phyloP scores from a whole-genome alignment of 805 yeast genomes.

The Zygosaccharomyces bisporus region DNA sequence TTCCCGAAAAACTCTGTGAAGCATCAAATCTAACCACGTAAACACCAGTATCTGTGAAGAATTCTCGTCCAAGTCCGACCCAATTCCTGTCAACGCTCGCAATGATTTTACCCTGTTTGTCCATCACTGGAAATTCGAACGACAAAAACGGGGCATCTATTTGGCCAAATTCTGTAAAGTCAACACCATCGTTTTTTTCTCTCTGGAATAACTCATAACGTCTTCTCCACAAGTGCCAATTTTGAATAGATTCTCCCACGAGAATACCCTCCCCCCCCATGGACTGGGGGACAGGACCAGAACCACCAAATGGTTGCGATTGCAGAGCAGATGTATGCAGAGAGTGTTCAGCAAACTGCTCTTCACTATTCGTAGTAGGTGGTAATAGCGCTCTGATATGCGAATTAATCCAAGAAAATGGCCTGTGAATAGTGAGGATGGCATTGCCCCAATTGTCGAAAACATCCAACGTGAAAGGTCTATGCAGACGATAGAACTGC shows the following conservation, averaged over 20 bases:
- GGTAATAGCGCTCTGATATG: conserved; percentile 75
- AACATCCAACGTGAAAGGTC: conserved; percentile 78
- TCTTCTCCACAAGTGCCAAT: conserved; percentile 95
- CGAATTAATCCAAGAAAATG: conserved; percentile 85
- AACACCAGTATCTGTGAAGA: conserved; percentile 93
- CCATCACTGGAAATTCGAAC: conserved; percentile 75
- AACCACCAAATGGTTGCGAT: conserved; percentile 11
- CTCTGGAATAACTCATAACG: conserved; percentile 70
- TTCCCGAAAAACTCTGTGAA: conserved; percentile 58
- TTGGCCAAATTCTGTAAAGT: conserved; percentile 73
- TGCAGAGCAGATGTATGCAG: neutral
- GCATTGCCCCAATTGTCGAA: conserved; percentile 60
- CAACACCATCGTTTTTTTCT: conserved; percentile 38
- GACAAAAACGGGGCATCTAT: conserved; percentile 85
- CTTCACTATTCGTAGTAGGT: conserved; percentile 10
- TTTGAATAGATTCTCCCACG: conserved; percentile 84
- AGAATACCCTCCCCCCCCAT: conserved; percentile 41
- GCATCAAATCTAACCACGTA: conserved; percentile 79
- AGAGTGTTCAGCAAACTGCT: conserved; percentile 6
- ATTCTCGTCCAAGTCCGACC: conserved; percentile 91
- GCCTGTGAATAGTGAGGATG: conserved; percentile 66
- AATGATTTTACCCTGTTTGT: conserved; percentile 54
- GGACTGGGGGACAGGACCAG: conserved; percentile 18
- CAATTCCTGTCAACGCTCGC: conserved; percentile 88
- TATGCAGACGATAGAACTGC: conserved; percentile 77